Evolutionary conservation across 768 basidiomycete species (phyloP).

Genomic region (Boletus eberwhitei): DNA sequence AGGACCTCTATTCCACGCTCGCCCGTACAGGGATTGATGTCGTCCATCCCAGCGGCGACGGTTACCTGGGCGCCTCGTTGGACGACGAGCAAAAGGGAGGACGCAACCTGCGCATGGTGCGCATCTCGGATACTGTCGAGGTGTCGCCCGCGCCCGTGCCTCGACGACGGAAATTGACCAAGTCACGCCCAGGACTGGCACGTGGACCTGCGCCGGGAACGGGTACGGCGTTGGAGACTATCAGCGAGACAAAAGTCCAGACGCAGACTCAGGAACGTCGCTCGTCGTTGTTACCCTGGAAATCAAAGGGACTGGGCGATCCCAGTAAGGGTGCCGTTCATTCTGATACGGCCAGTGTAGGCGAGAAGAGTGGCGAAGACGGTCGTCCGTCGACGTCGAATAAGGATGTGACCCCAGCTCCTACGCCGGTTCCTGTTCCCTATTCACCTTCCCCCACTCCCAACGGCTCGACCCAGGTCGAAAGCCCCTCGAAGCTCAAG

Average conservation of each 20-base stretch:
- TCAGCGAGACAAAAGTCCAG: background rate
- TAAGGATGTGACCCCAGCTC: background rate
- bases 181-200: conserved; percentile 8
- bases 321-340: background rate
- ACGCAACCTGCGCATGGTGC: conserved; percentile 24
- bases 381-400: background rate
- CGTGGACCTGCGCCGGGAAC: background rate
- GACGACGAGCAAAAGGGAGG: conserved; percentile 5
- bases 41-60: background rate
- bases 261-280: conserved; percentile 9
- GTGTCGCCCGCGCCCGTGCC: conserved; percentile 14
- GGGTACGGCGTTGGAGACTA: background rate
- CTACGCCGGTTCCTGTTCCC: background rate
- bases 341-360: background rate
- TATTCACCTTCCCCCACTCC: background rate
- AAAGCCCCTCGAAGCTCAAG: background rate
- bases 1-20: conserved; percentile 21
- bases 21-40: conserved; percentile 19
- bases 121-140: conserved; percentile 25
- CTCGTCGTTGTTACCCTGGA: conserved; percentile 22
- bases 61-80: background rate
- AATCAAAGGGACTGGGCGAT: conserved; percentile 9
- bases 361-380: background rate
- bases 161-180: conserved; percentile 24
- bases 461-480: background rate